phyloP scores from a whole-genome alignment of 192 early-diverging fungal species.

The Coemansia sp. region DNA sequence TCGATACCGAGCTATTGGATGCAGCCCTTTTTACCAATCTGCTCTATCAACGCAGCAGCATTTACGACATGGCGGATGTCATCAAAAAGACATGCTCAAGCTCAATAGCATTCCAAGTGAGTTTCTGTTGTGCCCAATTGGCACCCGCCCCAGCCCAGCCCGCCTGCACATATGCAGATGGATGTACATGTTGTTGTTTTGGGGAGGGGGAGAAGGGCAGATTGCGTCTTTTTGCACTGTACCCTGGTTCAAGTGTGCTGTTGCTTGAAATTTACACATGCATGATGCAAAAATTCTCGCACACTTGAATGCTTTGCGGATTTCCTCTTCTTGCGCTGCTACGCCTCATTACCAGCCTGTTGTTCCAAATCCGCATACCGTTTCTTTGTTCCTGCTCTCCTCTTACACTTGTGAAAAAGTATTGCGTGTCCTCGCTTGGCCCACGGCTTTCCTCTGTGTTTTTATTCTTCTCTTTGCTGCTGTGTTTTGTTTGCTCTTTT shows the following conservation, averaged over 20 bases:
- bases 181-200: conserved; percentile 3
- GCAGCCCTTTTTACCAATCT: too few species aligned
- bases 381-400: neutral
- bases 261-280: neutral
- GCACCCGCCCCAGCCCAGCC: neutral
- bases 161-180: neutral
- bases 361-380: conserved; percentile 7
- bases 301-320: neutral
- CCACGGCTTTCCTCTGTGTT: neutral
- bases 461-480: conserved; percentile 2
- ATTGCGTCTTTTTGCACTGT: neutral
- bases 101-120: neutral
- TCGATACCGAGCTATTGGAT: conserved; percentile 9
- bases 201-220: neutral
- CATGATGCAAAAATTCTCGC: neutral
- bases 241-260: neutral
- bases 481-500: conserved; percentile 1
- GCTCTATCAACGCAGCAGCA: neutral
- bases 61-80: too few species aligned
- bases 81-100: too few species aligned
- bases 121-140: neutral
- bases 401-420: neutral
- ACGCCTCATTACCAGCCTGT: conserved; percentile 20
- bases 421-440: neutral
- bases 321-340: neutral